Evolutionary conservation across 2,329 filamentous ascomycete genomes (phyloP).

Genomic region (Neofusicoccum parvum): DNA sequence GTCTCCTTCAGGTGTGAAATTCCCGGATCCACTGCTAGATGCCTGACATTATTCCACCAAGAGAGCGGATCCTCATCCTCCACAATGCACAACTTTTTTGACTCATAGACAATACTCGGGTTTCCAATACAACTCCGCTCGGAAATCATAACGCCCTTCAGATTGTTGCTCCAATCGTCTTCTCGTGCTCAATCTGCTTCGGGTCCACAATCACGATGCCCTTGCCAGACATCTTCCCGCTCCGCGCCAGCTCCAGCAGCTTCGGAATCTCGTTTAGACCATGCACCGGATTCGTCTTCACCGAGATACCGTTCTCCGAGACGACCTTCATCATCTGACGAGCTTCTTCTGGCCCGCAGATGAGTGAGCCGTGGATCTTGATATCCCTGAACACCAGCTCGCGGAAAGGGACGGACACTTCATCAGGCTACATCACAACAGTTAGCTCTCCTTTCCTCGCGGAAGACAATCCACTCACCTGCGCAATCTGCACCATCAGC

Average conservation of each 20-base stretch:
- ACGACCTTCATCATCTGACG: constrained; percentile 52
- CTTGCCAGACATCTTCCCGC: constrained; percentile 59
- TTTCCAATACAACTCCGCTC: no score
- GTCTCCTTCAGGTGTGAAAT: no score
- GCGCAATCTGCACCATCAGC: constrained; percentile 61
- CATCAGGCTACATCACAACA: constrained; percentile 33
- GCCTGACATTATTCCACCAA: no score
- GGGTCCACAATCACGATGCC: constrained; percentile 56
- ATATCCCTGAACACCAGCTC: constrained; percentile 60
- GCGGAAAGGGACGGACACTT: constrained; percentile 43
- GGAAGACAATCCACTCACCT: constrained; percentile 34
- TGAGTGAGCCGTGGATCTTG: constrained; percentile 50
- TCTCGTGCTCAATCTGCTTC: constrained; percentile 46
- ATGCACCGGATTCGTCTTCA: constrained; percentile 55
- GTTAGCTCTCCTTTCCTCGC: background rate
- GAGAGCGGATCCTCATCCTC: no score
- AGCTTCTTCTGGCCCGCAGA: constrained; percentile 48
- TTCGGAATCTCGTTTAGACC: constrained; percentile 56
- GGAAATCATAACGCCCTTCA: background rate
- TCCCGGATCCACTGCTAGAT: no score
- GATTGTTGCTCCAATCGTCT: constrained; percentile 12
- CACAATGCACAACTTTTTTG: no score
- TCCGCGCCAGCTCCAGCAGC: constrained; percentile 53
- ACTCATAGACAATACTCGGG: no score
- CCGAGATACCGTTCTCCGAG: constrained; percentile 49